A percentile compares a stretch with the other conserved stretches of the same genome.
phyloP scores from a whole-genome alignment of 2,329 filamentous ascomycete genomes.

The Talaromyces sp. region DNA sequence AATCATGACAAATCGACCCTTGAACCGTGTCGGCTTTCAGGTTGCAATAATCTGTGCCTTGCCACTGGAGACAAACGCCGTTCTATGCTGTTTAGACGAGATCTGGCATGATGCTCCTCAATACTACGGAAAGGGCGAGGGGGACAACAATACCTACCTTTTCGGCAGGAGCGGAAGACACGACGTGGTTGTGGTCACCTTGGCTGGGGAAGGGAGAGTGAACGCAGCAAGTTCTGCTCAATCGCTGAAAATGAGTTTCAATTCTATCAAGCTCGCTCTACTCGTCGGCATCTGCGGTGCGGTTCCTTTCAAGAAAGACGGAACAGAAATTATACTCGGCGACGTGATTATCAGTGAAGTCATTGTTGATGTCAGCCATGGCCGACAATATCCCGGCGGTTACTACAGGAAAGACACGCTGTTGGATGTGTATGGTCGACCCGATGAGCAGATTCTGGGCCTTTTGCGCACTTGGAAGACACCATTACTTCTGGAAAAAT shows the following conservation, averaged over 20 bases:
- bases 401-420: slow-evolving; percentile 26
- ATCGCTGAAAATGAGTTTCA: slow-evolving; percentile 32
- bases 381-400: slow-evolving; percentile 26
- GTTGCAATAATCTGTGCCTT: slow-evolving; percentile 41
- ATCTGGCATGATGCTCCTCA: slow-evolving; percentile 28
- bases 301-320: slow-evolving; percentile 29
- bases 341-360: slow-evolving; percentile 33
- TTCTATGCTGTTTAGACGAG: slow-evolving; percentile 31
- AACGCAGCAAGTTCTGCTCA: slow-evolving; percentile 28
- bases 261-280: slow-evolving; percentile 34
- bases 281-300: slow-evolving; percentile 45
- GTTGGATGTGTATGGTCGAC: slow-evolving; percentile 3
- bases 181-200: slow-evolving; percentile 32
- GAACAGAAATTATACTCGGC: slow-evolving; percentile 27
- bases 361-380: slow-evolving; percentile 29
- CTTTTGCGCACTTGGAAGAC: slow-evolving; percentile 22
- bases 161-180: slow-evolving; percentile 30
- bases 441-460: slow-evolving; percentile 7
- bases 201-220: slow-evolving; percentile 33
- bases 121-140: slow-evolving; percentile 26
- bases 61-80: slow-evolving; percentile 33
- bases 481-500: slow-evolving; percentile 20
- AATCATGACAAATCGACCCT: slow-evolving; percentile 6
- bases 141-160: slow-evolving; percentile 34
- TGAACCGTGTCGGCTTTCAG: slow-evolving; percentile 28